Base-by-base conservation (phyloP, 305 asterid species). In the Solanum hybrid region DNA sequence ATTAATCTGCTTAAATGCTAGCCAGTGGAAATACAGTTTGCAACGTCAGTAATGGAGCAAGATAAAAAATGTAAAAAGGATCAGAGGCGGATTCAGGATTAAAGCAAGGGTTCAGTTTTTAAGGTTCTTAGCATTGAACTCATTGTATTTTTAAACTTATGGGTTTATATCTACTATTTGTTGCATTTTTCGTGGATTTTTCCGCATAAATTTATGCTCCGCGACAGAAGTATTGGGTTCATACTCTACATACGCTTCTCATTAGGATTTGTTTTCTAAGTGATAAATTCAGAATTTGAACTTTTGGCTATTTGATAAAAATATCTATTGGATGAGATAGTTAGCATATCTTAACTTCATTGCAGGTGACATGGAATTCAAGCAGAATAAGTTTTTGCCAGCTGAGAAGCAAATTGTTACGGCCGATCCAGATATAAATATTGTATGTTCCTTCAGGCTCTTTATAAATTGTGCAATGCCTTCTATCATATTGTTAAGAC, bases 281-380 rank as follows among this genome's bases (percentile, higher is more conserved):
- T 85, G 76, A 14, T 7, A 85, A 51, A 22, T 56, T 85, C 51
- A 32, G 46, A 85, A 85, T 56, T 85, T 32, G 3, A 56, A 56
- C 77, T 6, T 85, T 85, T 56, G 13, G 8, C 72, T 85, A 85
- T 56, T 32, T 85, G 37, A 85, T 31, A 6, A 32, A 31, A 11
- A 40, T 60, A 32, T 20, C 46, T 31, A 32, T 86, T 29, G 81
- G 75, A 38, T 69, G 36, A 40, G 56, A 29, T 88, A 16, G 56
- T 27, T 36, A 46, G 69, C 84, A 82, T 31, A n/a, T 32, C 88
- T 85, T 87, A 82, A 40, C 51, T 79, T 91, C 56, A 37, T 90
- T 94, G 89, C 97, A 97, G 99, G 99, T 90, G 99, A 97, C 91
- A 95, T 96, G 99, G 99, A 96, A 92, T 97, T 97, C 97, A 97